Base-by-base conservation (phyloP, 164 flowering plant genomes). In the Berberis thunbergii region DNA sequence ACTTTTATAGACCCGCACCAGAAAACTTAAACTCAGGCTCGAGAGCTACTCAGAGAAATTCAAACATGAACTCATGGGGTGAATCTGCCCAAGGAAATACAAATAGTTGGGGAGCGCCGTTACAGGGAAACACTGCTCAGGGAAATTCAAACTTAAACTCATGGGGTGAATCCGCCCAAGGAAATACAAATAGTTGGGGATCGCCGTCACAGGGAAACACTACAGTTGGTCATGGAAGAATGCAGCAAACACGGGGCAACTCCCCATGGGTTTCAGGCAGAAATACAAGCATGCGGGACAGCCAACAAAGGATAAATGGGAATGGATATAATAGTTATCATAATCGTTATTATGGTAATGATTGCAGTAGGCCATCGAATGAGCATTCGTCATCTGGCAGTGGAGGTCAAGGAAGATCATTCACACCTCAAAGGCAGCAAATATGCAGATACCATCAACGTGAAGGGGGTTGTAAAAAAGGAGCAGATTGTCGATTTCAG, bases 401-500 rank as follows among this genome's bases (percentile, higher is more conserved):
- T n/a, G 76, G 72, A 49, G 59, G 43, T 57, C 3, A 11, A 52
- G 55, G 55, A 52, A 74, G 70, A 39, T 58, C 77, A 41, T 63
- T 72, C 4, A 57, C 55, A 52, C 8, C 55, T 52, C 55, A 52
- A 10, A 52, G 75, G 60, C 60, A 69, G 12, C 67, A 76, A 64
- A 70, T 80, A 43, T 83, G 85, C 73, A 65, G 48, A 49, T 83
- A 13, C 62, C 72, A 74, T 57, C 73, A 74, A 67, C 75, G 49
- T 60, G 83, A 26, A 4, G 44, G 84, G 44, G 75, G 76, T 48
- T 83, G 87, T 78, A 81, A 64, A 72, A 83, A 83, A 64, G 89
- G 92, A 26, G 62, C 78, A 4, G n/a, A 68, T 4, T 86, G 88
- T 67, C 76, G 78, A 68, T 79, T 63, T 71, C 44, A 67, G 69